Evolutionary conservation across 352 stramenopile genomes (phyloP), one percentile per base, ranked within the genome.

Genomic region (Globisporangium cylindrosporum): DNA sequence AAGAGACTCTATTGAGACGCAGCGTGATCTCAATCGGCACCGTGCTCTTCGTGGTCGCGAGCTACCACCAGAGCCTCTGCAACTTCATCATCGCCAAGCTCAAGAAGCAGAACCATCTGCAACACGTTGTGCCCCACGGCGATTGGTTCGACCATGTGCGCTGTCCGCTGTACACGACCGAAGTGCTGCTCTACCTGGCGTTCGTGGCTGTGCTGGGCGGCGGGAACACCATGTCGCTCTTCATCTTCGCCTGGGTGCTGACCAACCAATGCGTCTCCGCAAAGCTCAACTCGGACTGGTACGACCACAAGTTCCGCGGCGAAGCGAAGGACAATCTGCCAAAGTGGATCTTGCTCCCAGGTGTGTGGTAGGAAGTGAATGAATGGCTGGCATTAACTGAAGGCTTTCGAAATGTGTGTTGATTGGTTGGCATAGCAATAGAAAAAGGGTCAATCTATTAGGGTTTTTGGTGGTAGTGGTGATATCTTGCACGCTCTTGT

Each of bases 121-220:
- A 80, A 54, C 70, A 93, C 67, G 80, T 88, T 41, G 61, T 91
- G 10, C 82, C 85, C 24, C 71, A 65, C 5, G 85, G 85, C 12
- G 80, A 86, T 56, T 93, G 85, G 82, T 91, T 90, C 65, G 68
- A 89, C 46, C 29, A 49, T n/a, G 80, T 91, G 60, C 81, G 79
- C 20, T 88, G 80, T 66, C 82, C 85, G 8, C 76, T 91, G 10
- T 91, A 91, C 69, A 73, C 81, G 36, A 67, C 82, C 9, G 85
- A 93, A 48, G 71, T 91, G 38, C 75, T 90, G 54, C 74, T 93
- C 20, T 93, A 93, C 61, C 51, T 78, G 9, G 72, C 65, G 1
- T 84, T 91, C n/a, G 43, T 78, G 14, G 36, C 90, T 15, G 51
- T 89, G 15, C 78, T 71, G 25, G 79, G 75, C 2, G 67, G 80